Conservation (phyloP, 2,329 filamentous ascomycete species). For the Rhynchosporium secalis region DNA sequence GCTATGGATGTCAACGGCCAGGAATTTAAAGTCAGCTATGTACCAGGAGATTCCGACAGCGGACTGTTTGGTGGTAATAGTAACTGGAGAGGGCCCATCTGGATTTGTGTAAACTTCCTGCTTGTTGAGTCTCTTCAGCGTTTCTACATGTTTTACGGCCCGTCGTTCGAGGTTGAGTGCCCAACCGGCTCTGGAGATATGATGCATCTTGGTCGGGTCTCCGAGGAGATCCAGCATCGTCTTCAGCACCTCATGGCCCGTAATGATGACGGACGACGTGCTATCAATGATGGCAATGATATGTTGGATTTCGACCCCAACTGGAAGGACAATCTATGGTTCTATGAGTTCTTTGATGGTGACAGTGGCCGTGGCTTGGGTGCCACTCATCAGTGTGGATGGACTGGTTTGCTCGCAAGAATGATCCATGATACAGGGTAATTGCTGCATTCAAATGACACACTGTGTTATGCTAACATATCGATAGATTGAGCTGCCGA, state of each 20-base stretch:
- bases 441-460: conserved; percentile 31
- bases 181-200: conserved; percentile 89
- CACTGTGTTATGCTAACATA: conserved; percentile 44
- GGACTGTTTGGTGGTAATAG: conserved; percentile 95
- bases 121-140: conserved; percentile 91
- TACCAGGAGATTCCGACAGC: conserved; percentile 94
- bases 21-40: conserved; percentile 81
- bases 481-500: conserved; percentile 74
- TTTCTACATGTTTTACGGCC: conserved; percentile 95
- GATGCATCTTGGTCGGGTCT: conserved; percentile 94
- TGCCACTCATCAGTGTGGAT: conserved; percentile 92
- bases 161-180: conserved; percentile 85
- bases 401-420: conserved; percentile 93
- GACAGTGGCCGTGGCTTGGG: conserved; percentile 87
- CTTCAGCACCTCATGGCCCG: conserved; percentile 88
- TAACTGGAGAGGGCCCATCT: conserved; percentile 95
- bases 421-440: conserved; percentile 98
- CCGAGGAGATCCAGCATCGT: conserved; percentile 92
- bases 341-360: conserved; percentile 96
- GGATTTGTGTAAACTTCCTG: conserved; percentile 94
- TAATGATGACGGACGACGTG: conserved; percentile 80
- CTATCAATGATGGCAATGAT: conserved; percentile 83
- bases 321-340: conserved; percentile 94
- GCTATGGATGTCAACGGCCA: conserved; percentile 96
- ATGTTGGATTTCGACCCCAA: conserved; percentile 86